Conservation (phyloP, 768 basidiomycete species). For the Suillus weaverae region DNA sequence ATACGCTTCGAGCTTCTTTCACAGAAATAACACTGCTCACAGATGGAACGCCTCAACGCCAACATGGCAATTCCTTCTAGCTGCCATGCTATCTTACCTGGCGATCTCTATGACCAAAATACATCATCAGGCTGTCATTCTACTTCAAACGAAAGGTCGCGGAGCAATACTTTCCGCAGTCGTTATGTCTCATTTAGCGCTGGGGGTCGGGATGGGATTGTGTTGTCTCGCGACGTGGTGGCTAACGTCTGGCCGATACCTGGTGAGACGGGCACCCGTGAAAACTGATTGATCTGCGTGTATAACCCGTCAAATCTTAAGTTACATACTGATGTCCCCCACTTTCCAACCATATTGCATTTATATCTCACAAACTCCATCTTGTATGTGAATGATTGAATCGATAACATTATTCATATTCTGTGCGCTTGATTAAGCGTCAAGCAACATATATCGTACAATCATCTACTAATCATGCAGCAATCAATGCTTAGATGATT, state of each 20-base stretch:
- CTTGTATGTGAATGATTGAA: not conserved
- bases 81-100: slow-evolving; percentile 24
- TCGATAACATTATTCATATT: not conserved
- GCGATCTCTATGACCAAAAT: slow-evolving; percentile 21
- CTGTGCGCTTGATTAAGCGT: not conserved
- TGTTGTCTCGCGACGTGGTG: slow-evolving; percentile 30
- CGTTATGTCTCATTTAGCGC: slow-evolving; percentile 25
- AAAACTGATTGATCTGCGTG: not conserved
- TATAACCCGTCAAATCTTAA: not conserved
- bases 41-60: slow-evolving; percentile 20
- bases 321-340: not conserved
- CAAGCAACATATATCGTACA: not conserved
- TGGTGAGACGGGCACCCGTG: not conserved
- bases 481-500: not conserved
- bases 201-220: slow-evolving; percentile 28
- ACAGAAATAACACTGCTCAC: slow-evolving; percentile 16
- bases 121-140: slow-evolving; percentile 15
- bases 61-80: slow-evolving; percentile 26
- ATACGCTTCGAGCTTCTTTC: slow-evolving; percentile 54
- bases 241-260: slow-evolving; percentile 23
- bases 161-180: slow-evolving; percentile 21
- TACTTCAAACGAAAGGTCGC: slow-evolving; percentile 17
- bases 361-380: not conserved
- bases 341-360: not conserved
- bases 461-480: not conserved